Base-by-base conservation (phyloP, 257 asterid genomes). In the Craterostigma plantagineum region DNA sequence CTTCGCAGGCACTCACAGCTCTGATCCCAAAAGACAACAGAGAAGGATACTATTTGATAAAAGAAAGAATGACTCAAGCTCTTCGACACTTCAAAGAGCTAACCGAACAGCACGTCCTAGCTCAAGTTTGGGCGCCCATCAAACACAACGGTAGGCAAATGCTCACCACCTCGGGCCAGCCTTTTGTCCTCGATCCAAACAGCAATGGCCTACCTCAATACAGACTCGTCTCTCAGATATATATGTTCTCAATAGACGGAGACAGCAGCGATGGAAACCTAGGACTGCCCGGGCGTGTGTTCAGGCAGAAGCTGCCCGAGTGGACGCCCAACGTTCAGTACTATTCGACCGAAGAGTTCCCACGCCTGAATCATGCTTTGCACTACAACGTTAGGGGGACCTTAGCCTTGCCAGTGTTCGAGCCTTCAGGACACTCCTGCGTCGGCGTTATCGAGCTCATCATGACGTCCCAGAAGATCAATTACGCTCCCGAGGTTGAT, bases 261-360 rank as follows among this genome's bases (percentile, higher is more conserved):
- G 92, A 73, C 54, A 52, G 68, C 16, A 6, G 30, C 30, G 83
- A 81, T 30, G 86, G 63, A 34, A 72, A 61, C 45, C 73, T 77
- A 7, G 94, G 96, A 54, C 77, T 85, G 30, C 30, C 30, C 30
- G 30, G 30, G 2, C 30, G 30, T 2, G 30, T 23, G 2, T 23
- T 23, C 30, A 23, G 30, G 30, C 30, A 23, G 30, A 23, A 23
- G 6, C 51, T 80, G 49, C 96, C 96, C 1, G 94, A 85, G 54
- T 85, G 96, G 96, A 75, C 96, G 7, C 96, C 96, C 16, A 72
- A 85, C 61, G 96, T 85, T 64, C 96, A 77, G 67, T 85, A 81
- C 38, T 85, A 85, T 56, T 72, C 96, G 16, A 77, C 91, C 69
- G 71, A 77, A 56, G 96, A 85, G 61, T 85, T 70, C 56, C 68